Conservation (phyloP, 139 green algal species). For the Microglena sp. region DNA sequence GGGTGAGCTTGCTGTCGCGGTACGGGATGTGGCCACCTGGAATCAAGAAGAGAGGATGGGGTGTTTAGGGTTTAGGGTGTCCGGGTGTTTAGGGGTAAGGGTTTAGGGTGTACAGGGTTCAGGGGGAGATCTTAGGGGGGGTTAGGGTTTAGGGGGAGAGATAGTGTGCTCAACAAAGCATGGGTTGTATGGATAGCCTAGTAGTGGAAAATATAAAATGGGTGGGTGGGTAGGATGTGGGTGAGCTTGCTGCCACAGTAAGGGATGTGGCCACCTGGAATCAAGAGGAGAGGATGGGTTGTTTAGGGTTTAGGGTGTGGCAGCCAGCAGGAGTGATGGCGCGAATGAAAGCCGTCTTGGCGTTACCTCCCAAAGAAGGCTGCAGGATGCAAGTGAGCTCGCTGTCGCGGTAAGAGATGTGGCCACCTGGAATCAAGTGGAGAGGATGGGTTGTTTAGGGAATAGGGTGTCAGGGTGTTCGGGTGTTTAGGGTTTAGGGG, state of each 20-base stretch:
- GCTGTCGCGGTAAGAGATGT: conserved; percentile 72
- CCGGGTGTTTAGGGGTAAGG: not conserved
- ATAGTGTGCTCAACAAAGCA: not conserved
- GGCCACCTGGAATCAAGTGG: conserved; percentile 33
- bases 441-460: too few species aligned
- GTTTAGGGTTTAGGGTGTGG: not conserved
- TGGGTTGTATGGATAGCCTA: not conserved
- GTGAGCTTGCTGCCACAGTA: conserved; percentile 89
- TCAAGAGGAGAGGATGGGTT: not conserved
- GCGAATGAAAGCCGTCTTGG: conserved; percentile 93
- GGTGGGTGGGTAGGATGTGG: conserved; percentile 64
- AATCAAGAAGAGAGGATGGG: too few species aligned
- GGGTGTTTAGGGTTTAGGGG: too few species aligned
- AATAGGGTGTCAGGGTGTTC: not conserved
- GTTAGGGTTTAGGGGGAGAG: conserved; percentile 38
- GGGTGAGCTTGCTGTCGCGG: conserved; percentile 80
- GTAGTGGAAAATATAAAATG: too few species aligned
- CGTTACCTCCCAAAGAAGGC: conserved; percentile 86
- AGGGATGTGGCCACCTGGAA: conserved; percentile 52
- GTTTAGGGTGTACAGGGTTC: too few species aligned
- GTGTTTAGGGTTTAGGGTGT: too few species aligned
- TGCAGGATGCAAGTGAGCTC: conserved; percentile 89
- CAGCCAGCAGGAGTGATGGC: not conserved
- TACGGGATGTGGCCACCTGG: conserved; percentile 77
- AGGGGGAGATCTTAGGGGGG: too few species aligned